Evolutionary conservation across 139 green algal species (phyloP).

Genomic region (Nannochloris sp.): DNA sequence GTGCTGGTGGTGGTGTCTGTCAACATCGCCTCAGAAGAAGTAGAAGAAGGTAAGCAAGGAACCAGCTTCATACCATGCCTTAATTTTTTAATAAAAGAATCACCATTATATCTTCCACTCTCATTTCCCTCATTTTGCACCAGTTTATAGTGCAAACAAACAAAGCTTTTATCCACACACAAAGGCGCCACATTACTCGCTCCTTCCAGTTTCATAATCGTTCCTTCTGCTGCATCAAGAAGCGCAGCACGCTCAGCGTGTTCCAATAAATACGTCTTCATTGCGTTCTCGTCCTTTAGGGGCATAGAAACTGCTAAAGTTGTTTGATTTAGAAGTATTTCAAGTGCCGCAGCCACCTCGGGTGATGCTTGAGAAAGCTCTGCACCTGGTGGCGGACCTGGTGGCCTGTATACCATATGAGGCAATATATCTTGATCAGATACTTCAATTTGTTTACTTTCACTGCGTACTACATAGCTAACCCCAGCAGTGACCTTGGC

Average conservation of each 20-base stretch:
- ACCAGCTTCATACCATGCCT: not conserved
- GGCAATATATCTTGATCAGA: slow-evolving; percentile 12
- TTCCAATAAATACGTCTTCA: slow-evolving; percentile 38
- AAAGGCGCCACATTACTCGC: slow-evolving; percentile 5
- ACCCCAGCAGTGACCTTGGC: slow-evolving; percentile 24
- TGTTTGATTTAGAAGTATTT: not conserved
- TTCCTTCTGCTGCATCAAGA: not conserved
- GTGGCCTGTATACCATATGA: slow-evolving; percentile 28
- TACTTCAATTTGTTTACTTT: slow-evolving; percentile 25
- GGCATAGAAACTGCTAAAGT: slow-evolving; percentile 5
- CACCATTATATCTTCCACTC: slow-evolving; percentile 5
- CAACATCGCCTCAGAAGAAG: not conserved
- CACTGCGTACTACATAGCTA: slow-evolving; percentile 28
- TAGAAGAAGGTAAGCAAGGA: no score
- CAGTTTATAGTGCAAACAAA: slow-evolving; percentile 38
- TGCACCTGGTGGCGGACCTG: not conserved
- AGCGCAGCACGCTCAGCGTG: slow-evolving; percentile 1
- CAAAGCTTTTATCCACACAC: slow-evolving; percentile 29
- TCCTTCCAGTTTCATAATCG: not conserved
- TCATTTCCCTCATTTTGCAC: not conserved
- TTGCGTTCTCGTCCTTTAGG: slow-evolving; percentile 11
- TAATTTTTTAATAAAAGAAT: not conserved
- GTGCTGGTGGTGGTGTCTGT: no score
- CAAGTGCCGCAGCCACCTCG: slow-evolving; percentile 1
- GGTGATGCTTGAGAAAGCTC: not conserved